These are phyloP conservation scores for Metschnikowia matae DNA, from an alignment of 805 yeast genomes.

Conservation along the genomic window DNA sequence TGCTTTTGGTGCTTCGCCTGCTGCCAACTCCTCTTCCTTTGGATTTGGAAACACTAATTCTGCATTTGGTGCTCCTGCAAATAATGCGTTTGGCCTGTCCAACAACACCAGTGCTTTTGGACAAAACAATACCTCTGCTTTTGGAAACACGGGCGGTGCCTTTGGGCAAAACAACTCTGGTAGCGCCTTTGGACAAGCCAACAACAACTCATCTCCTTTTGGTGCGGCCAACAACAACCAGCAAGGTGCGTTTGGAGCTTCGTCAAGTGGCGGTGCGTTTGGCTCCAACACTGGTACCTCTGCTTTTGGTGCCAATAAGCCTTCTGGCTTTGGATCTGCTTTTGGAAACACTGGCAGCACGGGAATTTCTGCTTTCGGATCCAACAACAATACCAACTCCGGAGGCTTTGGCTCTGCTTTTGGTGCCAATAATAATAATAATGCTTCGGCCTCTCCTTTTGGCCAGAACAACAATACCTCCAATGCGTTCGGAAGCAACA, in stretches of 20 bases:
- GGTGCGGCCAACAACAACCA: constrained; percentile 12
- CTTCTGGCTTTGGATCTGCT: constrained; percentile 25
- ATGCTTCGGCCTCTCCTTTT: constrained; percentile 9
- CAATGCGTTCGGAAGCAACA: constrained; percentile 29
- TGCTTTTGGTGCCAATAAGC: constrained; percentile 19
- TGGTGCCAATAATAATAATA: constrained; percentile 13
- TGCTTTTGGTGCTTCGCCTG: constrained; percentile 17
- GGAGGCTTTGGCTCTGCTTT: constrained; percentile 17
- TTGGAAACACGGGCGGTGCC: constrained; percentile 2
- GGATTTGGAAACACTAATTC: constrained; percentile 9
- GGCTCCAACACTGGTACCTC: constrained; percentile 8
- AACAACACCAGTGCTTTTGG: constrained; percentile 27
- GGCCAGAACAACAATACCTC: constrained; percentile 14
- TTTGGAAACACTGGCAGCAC: constrained; percentile 23
- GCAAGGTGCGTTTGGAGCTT: constrained; percentile 2
- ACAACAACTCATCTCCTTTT: constrained; percentile 12
- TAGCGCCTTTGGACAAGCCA: constrained; percentile 15
- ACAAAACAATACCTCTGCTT: constrained; percentile 3
- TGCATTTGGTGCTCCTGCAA: constrained; percentile 27
- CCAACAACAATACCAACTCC: constrained; percentile 22
- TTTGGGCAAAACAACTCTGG: constrained; percentile 28
- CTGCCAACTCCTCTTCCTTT: constrained; percentile 8
- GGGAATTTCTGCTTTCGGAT: constrained; percentile 18
- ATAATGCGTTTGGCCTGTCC: constrained; percentile 34
- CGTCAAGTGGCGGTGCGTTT: constrained; percentile 7